phyloP scores from a whole-genome alignment of 2,329 filamentous ascomycete genomes.

The Alternaria atra region DNA sequence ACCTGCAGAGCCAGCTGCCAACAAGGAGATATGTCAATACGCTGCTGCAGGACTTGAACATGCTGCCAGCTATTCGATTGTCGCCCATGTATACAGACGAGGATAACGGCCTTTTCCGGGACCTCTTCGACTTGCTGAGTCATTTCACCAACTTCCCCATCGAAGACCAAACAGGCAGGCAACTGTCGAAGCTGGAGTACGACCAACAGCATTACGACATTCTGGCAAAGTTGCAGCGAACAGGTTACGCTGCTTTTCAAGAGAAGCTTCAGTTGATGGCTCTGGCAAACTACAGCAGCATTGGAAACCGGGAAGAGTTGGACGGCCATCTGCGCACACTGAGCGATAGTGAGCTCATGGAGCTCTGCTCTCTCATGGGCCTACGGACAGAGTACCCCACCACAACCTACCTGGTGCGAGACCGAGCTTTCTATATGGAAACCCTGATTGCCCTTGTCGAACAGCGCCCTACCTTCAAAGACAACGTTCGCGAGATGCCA shows the following conservation, averaged over 20 bases:
- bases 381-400: conserved; percentile 84
- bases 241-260: conserved; percentile 79
- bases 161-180: conserved; percentile 86
- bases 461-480: conserved; percentile 81
- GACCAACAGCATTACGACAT: conserved; percentile 81
- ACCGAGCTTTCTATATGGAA: conserved; percentile 74
- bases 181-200: conserved; percentile 75
- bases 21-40: conserved; percentile 94
- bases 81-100: conserved; percentile 81
- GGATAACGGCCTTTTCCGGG: conserved; percentile 78
- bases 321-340: conserved; percentile 76
- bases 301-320: conserved; percentile 82
- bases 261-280: conserved; percentile 91
- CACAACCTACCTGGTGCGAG: conserved; percentile 68
- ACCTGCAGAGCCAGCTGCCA: conserved; percentile 91
- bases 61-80: conserved; percentile 78
- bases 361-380: conserved; percentile 75
- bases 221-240: conserved; percentile 81
- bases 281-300: conserved; percentile 88
- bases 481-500: conserved; percentile 73
- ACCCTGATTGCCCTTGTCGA: conserved; percentile 79
- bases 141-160: conserved; percentile 92
- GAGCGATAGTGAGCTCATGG: conserved; percentile 75
- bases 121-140: conserved; percentile 79
- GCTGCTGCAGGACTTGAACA: conserved; percentile 83